Base-by-base conservation (phyloP, 768 basidiomycete species). In the Lactarius indigo region DNA sequence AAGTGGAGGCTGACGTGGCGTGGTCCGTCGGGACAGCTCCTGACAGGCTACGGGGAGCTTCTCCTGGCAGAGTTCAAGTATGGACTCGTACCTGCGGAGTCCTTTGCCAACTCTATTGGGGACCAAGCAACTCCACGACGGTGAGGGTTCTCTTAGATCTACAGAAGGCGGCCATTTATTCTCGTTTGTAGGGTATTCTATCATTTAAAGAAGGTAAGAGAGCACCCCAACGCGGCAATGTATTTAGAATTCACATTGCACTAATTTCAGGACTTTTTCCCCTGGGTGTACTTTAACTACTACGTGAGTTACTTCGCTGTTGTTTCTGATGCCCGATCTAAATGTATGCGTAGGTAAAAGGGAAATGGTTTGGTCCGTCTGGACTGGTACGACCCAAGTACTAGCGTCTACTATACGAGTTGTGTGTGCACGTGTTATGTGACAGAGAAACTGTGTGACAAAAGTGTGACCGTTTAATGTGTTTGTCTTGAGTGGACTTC, bases 1-100 rank as follows among this genome's bases (percentile, higher is more conserved):
- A n/a, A 28, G 15, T 64, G 64, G 64, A 37, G 63, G 55, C n/a
- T 64, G 41, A 64, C 6, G 30, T 28, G 15, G 57, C 15, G 58
- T 33, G 10, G n/a, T n/a, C n/a, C 35, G n/a, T n/a, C 28, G 61
- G 42, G 28, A 31, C 67, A 92, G 91, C 81, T 93, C 9, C 80
- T 93, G 69, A 92, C 90, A 54, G 90, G 90, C 33, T 92, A 93
- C 71, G 90, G 90, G 20, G 82, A 91, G 76, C 76, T 92, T 50
- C 84, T 98, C 86, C 82, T 98, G 62, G 89, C 92, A 31, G 96
- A 98, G 76, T 98, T 98, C 83, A 92, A 91, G 75, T 99, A 98
- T 76, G 95, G 92, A 18, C 78, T 89, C 1, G 85, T 88, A 73
- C 92, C 94, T 1, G 88, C 94, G 71, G 96, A 98, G 78, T 85